Conservation (phyloP, 805 yeast species). For the Cyberlindnera xishuangbannaensis region DNA sequence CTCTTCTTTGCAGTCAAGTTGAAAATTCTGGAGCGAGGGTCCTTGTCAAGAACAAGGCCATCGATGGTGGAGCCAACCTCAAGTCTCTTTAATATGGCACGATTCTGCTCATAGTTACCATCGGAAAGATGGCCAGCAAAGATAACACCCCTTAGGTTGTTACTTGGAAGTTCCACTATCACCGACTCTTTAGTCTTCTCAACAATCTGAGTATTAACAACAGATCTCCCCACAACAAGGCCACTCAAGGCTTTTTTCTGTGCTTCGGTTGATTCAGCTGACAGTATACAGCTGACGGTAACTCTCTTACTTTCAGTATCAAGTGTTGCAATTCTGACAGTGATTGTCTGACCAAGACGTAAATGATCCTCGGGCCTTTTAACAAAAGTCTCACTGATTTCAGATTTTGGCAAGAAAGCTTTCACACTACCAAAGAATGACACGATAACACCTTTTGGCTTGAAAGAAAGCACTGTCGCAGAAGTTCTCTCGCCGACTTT, state of each 20-base stretch:
- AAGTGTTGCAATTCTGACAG: constrained; percentile 57
- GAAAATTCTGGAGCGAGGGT: constrained; percentile 52
- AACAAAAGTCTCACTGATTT: constrained; percentile 86
- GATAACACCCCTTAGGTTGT: constrained; percentile 61
- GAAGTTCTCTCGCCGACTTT: constrained; percentile 49
- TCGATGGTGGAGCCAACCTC: constrained; percentile 55
- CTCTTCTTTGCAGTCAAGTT: constrained; percentile 60
- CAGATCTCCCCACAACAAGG: constrained; percentile 54
- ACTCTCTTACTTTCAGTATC: constrained; percentile 49
- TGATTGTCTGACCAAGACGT: constrained; percentile 77
- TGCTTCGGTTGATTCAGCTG: constrained; percentile 41
- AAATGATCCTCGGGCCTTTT: constrained; percentile 71
- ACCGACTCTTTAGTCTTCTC: constrained; percentile 75
- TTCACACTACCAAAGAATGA: constrained; percentile 73
- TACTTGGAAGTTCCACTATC: constrained; percentile 48
- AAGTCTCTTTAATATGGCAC: constrained; percentile 57
- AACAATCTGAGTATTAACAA: constrained; percentile 53
- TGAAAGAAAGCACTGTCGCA: constrained; percentile 70
- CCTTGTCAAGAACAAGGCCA: constrained; percentile 65
- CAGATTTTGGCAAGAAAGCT: constrained; percentile 82
- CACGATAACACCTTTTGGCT: constrained; percentile 74
- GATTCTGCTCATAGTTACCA: constrained; percentile 65
- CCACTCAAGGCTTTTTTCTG: constrained; percentile 43
- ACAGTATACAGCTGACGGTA: constrained; percentile 68
- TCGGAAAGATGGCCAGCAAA: constrained; percentile 73